A percentile compares a stretch with the other conserved stretches of the same genome.
Conservation (phyloP, 768 basidiomycete species). For the Russula griseocarnosa region DNA sequence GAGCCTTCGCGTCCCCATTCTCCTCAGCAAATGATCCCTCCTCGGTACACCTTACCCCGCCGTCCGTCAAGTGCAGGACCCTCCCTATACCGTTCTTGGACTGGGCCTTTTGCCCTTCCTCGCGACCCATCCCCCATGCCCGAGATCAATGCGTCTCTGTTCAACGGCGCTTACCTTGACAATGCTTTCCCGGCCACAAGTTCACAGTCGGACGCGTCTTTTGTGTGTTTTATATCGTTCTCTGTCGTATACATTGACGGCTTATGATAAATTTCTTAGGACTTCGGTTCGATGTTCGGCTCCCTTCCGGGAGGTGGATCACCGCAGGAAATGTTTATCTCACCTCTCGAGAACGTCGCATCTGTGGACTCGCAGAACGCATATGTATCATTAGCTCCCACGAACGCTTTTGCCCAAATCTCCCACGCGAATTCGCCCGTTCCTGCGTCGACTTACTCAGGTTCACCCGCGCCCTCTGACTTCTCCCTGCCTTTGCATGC, state of each 20-base stretch:
- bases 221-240: slow-evolving; percentile 14
- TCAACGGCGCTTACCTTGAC: slow-evolving; percentile 23
- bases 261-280: slow-evolving; percentile 3
- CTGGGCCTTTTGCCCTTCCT: slow-evolving; percentile 19
- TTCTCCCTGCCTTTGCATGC: slow-evolving; percentile 26
- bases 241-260: not conserved
- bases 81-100: slow-evolving; percentile 23
- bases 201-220: slow-evolving; percentile 20
- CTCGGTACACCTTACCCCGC: slow-evolving; percentile 26
- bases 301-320: slow-evolving; percentile 15
- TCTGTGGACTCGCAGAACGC: slow-evolving; percentile 1
- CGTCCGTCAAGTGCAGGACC: slow-evolving; percentile 28
- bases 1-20: slow-evolving; percentile 22
- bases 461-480: slow-evolving; percentile 27
- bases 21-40: slow-evolving; percentile 12
- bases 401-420: slow-evolving; percentile 1
- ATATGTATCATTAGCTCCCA: not conserved
- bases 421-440: slow-evolving; percentile 14
- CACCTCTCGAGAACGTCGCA: slow-evolving; percentile 22
- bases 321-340: slow-evolving; percentile 23
- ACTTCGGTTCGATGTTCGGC: slow-evolving; percentile 24
- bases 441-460: slow-evolving; percentile 27
- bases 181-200: slow-evolving; percentile 18
- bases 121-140: slow-evolving; percentile 26
- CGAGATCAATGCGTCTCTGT: slow-evolving; percentile 25